Base-by-base conservation (phyloP, 2,329 filamentous ascomycete genomes). In the Penicillium hesseltinei region DNA sequence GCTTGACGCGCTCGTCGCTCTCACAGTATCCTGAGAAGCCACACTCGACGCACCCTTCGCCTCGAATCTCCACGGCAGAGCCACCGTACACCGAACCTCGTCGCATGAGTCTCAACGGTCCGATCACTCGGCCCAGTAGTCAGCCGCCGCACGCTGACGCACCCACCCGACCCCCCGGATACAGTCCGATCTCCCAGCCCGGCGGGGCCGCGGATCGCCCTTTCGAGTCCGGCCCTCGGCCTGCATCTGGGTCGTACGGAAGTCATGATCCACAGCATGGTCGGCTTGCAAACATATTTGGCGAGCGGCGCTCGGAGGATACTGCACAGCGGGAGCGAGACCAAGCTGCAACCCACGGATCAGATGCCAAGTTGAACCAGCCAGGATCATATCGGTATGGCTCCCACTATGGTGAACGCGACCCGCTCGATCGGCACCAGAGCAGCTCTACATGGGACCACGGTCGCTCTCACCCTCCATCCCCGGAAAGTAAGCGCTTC, bases 91-190 rank as follows among this genome's bases (percentile, higher is more conserved):
- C 58, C 38, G 73, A 74, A 29, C 64, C 71, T 27, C 73, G 76
- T 56, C 74, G 77, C n/a, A 70, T 74, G 62, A 79, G 77, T 57
- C 70, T 78, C 39, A 75, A 70, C 54, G 76, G 73, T n/a, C 72
- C 76, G 4, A 72, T 75, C 35, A 71, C 74, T 56, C 71, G 77
- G 45, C 73, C 77, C 8, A 78, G 67, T 56, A 79, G 75, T 44
- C 75, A 77, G 48, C 74, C 75, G 21, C 72, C 70, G 35, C 71
- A 75, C 39, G 68, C 73, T 19, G 75, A 77, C 33, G 58, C 64
- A n/a, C 52, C 69, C 5, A 54, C 66, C 21, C 70, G 74, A 38
- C 55, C 70, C 5, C 64, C 73, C 3, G 68, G 70, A 10, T 77
- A 75, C 55, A 75, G 72, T 39, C 73, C 74, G 4, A 62, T 72